Evolutionary conservation across 2,329 filamentous ascomycete species (phyloP).

Genomic region (Incumbomyces delicatus): DNA sequence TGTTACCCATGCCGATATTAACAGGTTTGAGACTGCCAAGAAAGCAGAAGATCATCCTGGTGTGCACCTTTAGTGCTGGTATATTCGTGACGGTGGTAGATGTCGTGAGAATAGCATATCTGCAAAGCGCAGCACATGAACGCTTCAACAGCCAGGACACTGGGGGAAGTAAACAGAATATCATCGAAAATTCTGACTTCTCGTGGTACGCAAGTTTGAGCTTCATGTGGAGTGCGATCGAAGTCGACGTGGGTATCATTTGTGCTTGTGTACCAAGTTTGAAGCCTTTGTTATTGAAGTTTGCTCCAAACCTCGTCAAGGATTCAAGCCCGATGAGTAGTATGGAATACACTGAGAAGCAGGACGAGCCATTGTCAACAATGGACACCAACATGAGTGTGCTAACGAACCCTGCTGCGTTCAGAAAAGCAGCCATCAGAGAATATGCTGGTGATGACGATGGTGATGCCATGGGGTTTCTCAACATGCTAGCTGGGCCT

Average conservation of each 20-base stretch:
- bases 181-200: slow-evolving; percentile 35
- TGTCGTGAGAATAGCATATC: slow-evolving; percentile 79
- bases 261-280: slow-evolving; percentile 87
- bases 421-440: slow-evolving; percentile 12
- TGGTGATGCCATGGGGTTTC: slow-evolving; percentile 20
- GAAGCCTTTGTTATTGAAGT: slow-evolving; percentile 67
- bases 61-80: slow-evolving; percentile 77
- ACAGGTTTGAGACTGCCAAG: slow-evolving; percentile 75
- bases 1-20: slow-evolving; percentile 78
- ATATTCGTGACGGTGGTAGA: slow-evolving; percentile 82
- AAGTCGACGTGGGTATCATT: slow-evolving; percentile 82
- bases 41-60: slow-evolving; percentile 78
- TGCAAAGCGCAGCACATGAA: slow-evolving; percentile 58
- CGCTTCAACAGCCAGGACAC: slow-evolving; percentile 30
- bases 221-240: slow-evolving; percentile 88
- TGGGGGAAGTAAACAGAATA: slow-evolving; percentile 13
- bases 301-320: slow-evolving; percentile 48
- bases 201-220: slow-evolving; percentile 70
- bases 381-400: slow-evolving; percentile 12
- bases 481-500: slow-evolving; percentile 19
- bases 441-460: slow-evolving; percentile 18
- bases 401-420: slow-evolving; percentile 21
- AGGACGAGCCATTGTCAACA: slow-evolving; percentile 4
- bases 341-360: slow-evolving; percentile 6
- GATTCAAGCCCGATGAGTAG: slow-evolving; percentile 26